Evolutionary conservation across 2,329 filamentous ascomycete genomes (phyloP), one percentile per base, ranked within the genome.

Genomic region (Ophiobolus disseminans): DNA sequence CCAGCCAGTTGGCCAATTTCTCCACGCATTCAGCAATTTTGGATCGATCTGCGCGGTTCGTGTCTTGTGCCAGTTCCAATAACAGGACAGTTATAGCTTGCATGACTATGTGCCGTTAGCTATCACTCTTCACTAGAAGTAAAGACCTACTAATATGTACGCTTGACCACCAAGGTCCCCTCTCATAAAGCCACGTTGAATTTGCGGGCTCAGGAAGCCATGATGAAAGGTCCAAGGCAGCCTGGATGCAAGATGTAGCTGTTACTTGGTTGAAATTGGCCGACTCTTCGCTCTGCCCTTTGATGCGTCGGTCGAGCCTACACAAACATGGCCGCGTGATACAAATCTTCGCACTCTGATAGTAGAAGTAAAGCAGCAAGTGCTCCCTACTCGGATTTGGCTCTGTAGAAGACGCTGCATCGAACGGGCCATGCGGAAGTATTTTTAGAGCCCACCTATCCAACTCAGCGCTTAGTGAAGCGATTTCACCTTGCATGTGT

Each of bases 241-340:
- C 65, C 14, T 66, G 45, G 13, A 76, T 54, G 50, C 73, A 76
- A 5, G 59, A 53, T 16, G 55, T 43, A 3, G 73, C 73, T 7
- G 53, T 63, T 5, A 60, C 57, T 8, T 50, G 41, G 32, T 75
- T 68, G 45, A 74, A 66, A 1, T 50, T 48, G 11, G 52, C 58
- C 4, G 69, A 73, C 5, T 49, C 31, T 23, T 58, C 47, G 3
- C 63, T 70, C 42, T 73, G 69, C 8, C 58, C 51, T n/a, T 60
- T 50, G 23, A 73, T 71, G 4, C 63, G 64, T 3, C 50, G 8
- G n/a, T 74, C 65, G 9, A 73, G 32, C 13, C 67, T 54, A 38
- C 72, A 76, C 1, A 76, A 52, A 41, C 71, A 74, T 7, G 74
- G 74, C 6, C 70, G 68, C 13, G 63, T 70, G 22, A 73, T 69